A percentile compares a stretch with the other conserved stretches of the same genome.
These are phyloP conservation scores for Pseudohalonectria lignicola DNA, from an alignment of 2,329 filamentous ascomycete species.

Conservation along the genomic window DNA sequence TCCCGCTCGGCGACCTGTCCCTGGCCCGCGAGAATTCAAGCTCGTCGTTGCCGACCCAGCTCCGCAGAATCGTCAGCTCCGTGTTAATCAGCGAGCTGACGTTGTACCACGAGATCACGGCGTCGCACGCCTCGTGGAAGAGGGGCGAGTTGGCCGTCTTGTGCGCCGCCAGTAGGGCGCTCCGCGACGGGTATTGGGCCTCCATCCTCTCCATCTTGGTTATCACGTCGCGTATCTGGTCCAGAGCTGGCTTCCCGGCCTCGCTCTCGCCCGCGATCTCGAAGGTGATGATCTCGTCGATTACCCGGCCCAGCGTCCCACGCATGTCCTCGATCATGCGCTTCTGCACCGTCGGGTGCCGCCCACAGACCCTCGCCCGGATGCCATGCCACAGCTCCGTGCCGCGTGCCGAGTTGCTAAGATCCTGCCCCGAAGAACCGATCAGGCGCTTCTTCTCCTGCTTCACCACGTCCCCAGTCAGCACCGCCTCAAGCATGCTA, in stretches of 20 bases:
- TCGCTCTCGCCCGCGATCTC: conserved; percentile 90
- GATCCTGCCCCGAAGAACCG: conserved; percentile 53
- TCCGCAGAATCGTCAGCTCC: conserved; percentile 80
- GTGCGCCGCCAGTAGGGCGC: conserved; percentile 63
- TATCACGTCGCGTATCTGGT: conserved; percentile 85
- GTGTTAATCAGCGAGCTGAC: conserved; percentile 94
- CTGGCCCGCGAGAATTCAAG: conserved; percentile 78
- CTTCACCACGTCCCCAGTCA: conserved; percentile 92
- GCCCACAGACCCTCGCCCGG: conserved; percentile 71
- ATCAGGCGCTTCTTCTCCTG: conserved; percentile 96
- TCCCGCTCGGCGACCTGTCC: conserved; percentile 50
- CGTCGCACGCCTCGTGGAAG: conserved; percentile 75
- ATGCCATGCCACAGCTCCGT: conserved; percentile 82
- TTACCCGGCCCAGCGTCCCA: conserved; percentile 55
- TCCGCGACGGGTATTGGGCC: conserved; percentile 70
- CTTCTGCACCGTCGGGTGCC: conserved; percentile 73
- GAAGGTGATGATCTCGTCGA: conserved; percentile 88
- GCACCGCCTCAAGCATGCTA: conserved; percentile 88
- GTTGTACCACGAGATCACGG: conserved; percentile 93
- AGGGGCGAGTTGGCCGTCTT: conserved; percentile 64
- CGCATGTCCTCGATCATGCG: conserved; percentile 83
- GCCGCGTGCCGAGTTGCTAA: conserved; percentile 56
- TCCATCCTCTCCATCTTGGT: conserved; percentile 85
- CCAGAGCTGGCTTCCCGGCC: conserved; percentile 73
- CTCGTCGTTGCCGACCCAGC: conserved; percentile 94